Evolutionary conservation across 371 early-diverging fungal genomes (phyloP).

Genomic region (Zychaea mexicana): DNA sequence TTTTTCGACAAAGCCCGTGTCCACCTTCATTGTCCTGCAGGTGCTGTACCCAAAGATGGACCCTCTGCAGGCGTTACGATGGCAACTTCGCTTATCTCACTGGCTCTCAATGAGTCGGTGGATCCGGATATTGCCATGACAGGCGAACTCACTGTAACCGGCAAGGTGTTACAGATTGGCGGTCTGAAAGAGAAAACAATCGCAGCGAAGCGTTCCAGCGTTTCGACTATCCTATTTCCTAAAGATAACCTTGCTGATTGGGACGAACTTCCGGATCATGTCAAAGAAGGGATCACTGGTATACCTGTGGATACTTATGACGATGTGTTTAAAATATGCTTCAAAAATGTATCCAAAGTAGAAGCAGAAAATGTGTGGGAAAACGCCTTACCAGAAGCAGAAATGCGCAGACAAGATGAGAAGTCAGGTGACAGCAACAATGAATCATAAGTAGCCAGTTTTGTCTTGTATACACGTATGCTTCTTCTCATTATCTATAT

Average conservation of each 20-base stretch:
- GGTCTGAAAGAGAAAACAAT: conserved; percentile 97
- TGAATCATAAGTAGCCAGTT: too few relatives aligned
- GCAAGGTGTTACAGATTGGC: conserved; percentile 95
- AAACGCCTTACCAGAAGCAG: conserved; percentile 25
- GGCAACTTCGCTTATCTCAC: conserved; percentile 89
- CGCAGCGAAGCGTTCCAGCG: conserved; percentile 93
- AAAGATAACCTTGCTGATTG: conserved; percentile 89
- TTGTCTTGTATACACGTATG: too few relatives aligned
- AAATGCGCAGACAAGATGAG: conserved; percentile 12
- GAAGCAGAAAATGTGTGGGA: conserved; percentile 45
- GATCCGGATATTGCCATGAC: conserved; percentile 92
- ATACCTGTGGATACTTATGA: conserved; percentile 84
- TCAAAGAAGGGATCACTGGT: conserved; percentile 89
- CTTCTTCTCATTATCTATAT: too few relatives aligned
- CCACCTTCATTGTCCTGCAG: conserved; percentile 97
- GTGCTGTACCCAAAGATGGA: conserved; percentile 97
- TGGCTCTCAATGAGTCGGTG: conserved; percentile 82
- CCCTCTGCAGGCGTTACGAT: conserved; percentile 97
- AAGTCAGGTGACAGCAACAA: neutral
- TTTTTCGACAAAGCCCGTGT: conserved; percentile 90
- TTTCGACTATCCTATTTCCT: conserved; percentile 88
- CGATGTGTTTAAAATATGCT: conserved; percentile 63
- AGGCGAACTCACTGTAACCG: conserved; percentile 95
- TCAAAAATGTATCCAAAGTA: conserved; percentile 36
- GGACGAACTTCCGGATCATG: conserved; percentile 90